Conservation (phyloP, 108 stramenopile genomes). For the Schizochytrium sp. region DNA sequence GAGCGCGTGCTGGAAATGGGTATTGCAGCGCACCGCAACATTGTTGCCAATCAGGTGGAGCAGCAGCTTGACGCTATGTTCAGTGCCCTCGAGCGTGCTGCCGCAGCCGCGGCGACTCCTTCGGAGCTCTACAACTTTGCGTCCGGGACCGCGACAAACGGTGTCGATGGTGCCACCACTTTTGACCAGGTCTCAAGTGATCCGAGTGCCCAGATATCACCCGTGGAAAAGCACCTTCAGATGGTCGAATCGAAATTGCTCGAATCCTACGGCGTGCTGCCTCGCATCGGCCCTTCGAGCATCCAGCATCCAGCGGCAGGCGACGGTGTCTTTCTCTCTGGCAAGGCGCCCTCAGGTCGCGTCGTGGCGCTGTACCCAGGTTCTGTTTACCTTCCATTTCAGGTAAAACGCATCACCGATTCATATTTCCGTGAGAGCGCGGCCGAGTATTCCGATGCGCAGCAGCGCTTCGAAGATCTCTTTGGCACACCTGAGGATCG, state of each 20-base stretch:
- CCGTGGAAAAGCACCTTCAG: background rate
- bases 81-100: background rate
- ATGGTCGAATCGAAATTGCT: background rate
- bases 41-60: background rate
- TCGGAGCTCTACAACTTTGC: background rate
- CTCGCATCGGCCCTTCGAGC: background rate
- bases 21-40: background rate
- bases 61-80: background rate
- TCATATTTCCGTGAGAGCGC: background rate
- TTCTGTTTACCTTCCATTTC: background rate
- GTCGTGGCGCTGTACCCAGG: conserved; percentile 6
- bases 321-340: background rate
- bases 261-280: background rate
- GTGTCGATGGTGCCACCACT: background rate
- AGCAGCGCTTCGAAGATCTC: background rate
- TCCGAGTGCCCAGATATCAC: background rate
- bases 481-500: background rate
- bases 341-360: background rate
- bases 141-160: background rate
- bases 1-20: background rate
- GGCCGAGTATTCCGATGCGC: background rate
- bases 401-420: background rate
- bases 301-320: background rate
- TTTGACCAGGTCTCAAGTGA: background rate
- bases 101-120: background rate